Evolutionary conservation across 345 rosid genomes (phyloP), one percentile per base, ranked within the genome.

Genomic region (Brassica cretica): DNA sequence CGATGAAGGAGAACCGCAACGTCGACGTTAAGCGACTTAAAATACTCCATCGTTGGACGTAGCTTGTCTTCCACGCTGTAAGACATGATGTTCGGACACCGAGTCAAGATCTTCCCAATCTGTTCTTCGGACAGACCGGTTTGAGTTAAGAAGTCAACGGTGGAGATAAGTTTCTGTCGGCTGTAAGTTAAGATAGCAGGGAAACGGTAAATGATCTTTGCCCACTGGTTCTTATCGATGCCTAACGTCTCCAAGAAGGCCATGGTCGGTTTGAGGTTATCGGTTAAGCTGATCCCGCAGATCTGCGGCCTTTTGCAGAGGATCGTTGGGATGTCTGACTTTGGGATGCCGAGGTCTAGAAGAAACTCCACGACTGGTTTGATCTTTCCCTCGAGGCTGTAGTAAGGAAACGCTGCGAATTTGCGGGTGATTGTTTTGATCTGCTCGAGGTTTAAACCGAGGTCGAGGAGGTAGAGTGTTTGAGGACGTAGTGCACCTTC

Each of bases 291-390:
- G 27, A 91, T 88, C 72, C 97, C 98, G 56, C 96, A 92, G 0
- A 94, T 73, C 77, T 94, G 98, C 46, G 98, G 97, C 59, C 97
- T 86, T 84, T 89, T 94, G 66, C 77, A 70, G 55, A 94, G 86
- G 73, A 91, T 88, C 33, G 76, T 76, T 0, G 89, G 85, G 71
- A 94, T 87, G 27, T 88, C 85, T 49, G 93, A 85, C 65, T 89
- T 91, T 4, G 93, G 82, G 8, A 94, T 77, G 6, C 98, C 98
- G 10, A 91, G 94, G 80, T 86, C 84, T 49, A 94, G 84, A 69
- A 94, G 93, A 72, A 94, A 94, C 64, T 94, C 92, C 1, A 94
- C 93, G n/a, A 86, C 79, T 0, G 97, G 98, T 84, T 87, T 94
- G 83, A 94, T 89, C 76, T 94, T 91, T 3, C 93, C 88, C 27